Evolutionary conservation across 2,329 filamentous ascomycete species (phyloP).

Genomic region (Phialophora chinensis): DNA sequence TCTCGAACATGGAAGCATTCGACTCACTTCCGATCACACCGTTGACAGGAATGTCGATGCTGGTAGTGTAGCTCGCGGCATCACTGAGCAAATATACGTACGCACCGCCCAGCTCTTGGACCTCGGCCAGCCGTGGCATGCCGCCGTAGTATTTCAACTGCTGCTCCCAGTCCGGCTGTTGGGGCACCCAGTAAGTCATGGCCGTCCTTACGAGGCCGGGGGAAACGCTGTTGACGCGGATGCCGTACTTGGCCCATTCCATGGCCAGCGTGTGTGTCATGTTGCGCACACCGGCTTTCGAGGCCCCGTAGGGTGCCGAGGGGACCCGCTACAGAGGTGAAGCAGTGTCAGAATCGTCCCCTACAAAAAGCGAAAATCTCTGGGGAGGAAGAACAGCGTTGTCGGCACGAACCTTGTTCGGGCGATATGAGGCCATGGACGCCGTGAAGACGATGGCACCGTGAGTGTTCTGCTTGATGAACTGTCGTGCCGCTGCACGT

Average conservation of each 20-base stretch:
- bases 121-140: constrained; percentile 61
- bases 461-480: constrained; percentile 51
- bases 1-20: too few species aligned
- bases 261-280: constrained; percentile 66
- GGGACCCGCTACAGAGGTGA: constrained; percentile 41
- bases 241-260: constrained; percentile 36
- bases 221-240: constrained; percentile 35
- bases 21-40: constrained; percentile 38
- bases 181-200: constrained; percentile 59
- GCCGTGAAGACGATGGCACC: constrained; percentile 53
- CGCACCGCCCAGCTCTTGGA: constrained; percentile 61
- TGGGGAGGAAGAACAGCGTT: too few species aligned
- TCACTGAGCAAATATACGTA: constrained; percentile 65
- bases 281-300: constrained; percentile 69
- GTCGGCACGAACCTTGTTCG: constrained; percentile 46
- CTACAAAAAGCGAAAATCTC: too few species aligned
- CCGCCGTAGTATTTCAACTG: constrained; percentile 66
- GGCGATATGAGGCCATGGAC: constrained; percentile 57
- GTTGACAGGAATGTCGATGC: constrained; percentile 49
- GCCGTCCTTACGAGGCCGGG: constrained; percentile 42
- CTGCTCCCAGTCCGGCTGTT: constrained; percentile 61
- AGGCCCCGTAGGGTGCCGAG: constrained; percentile 43
- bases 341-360: too few species aligned
- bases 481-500: constrained; percentile 43
- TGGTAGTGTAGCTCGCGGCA: constrained; percentile 47